Evolutionary conservation across 2,329 filamentous ascomycete genomes (phyloP).

Genomic region (Hirsutella thompsonii): DNA sequence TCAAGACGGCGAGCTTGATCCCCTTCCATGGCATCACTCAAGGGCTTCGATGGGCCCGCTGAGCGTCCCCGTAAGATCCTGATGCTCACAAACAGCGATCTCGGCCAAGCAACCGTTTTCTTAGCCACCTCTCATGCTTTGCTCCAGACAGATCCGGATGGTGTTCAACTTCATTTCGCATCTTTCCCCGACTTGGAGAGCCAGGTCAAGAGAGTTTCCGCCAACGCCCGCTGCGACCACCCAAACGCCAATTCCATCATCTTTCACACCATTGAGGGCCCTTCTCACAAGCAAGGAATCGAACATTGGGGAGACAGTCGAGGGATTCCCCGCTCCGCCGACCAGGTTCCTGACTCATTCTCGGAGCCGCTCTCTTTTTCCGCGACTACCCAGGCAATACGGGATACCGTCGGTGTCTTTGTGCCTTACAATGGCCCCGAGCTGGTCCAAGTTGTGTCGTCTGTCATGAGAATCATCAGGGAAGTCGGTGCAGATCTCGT

Average conservation of each 20-base stretch:
- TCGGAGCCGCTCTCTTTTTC: constrained; percentile 5
- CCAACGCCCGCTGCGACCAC: constrained; percentile 1
- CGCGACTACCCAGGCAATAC: constrained; percentile 16
- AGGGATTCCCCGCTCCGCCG: background rate
- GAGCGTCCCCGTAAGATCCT: constrained; percentile 14
- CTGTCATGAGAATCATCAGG: constrained; percentile 22
- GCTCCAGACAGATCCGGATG: constrained; percentile 15
- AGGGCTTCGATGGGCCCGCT: too few species aligned
- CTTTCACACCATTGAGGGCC: constrained; percentile 15
- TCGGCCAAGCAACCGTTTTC: constrained; percentile 32
- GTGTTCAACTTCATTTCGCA: constrained; percentile 27
- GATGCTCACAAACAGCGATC: constrained; percentile 30
- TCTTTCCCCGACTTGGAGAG: constrained; percentile 24
- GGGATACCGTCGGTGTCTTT: constrained; percentile 15
- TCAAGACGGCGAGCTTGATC: background rate
- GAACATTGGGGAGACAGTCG: background rate
- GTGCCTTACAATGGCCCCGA: constrained; percentile 15
- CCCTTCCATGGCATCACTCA: background rate
- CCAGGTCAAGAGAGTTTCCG: constrained; percentile 3
- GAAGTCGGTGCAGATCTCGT: constrained; percentile 24
- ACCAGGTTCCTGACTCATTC: constrained; percentile 3
- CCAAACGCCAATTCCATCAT: constrained; percentile 9
- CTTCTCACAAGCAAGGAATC: constrained; percentile 6
- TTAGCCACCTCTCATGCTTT: constrained; percentile 28
- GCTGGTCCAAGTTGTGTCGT: constrained; percentile 25